A percentile compares a stretch with the other conserved stretches of the same genome.
Conservation (phyloP, 2,329 filamentous ascomycete genomes). For the Penicillium hordei region DNA sequence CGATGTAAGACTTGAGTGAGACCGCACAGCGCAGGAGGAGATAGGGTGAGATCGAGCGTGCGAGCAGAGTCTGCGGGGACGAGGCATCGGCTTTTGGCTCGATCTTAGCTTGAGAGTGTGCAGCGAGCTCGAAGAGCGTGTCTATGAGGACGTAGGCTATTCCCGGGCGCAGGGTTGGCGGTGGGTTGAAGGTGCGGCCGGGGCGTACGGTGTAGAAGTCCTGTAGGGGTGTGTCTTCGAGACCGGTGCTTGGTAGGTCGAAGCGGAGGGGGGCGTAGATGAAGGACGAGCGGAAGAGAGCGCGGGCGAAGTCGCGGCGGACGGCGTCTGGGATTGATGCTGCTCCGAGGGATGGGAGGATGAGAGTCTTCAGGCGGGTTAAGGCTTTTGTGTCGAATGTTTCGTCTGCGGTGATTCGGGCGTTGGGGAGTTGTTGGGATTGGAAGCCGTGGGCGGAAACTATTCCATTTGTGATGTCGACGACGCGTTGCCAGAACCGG, state of each 20-base stretch:
- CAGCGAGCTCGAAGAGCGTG: constrained; percentile 71
- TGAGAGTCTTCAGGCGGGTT: constrained; percentile 61
- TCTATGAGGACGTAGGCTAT: constrained; percentile 81
- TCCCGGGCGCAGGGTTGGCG: constrained; percentile 62
- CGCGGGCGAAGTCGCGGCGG: constrained; percentile 68
- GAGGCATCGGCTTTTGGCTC: background rate
- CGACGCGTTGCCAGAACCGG: constrained; percentile 69
- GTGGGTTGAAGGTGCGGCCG: constrained; percentile 70
- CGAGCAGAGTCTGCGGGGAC: constrained; percentile 57
- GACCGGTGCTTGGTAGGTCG: constrained; percentile 52
- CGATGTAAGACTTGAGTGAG: constrained; percentile 78
- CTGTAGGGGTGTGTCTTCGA: constrained; percentile 55
- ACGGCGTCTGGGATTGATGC: constrained; percentile 64
- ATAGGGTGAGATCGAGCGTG: constrained; percentile 74
- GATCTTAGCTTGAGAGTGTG: constrained; percentile 46
- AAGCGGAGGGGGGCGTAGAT: constrained; percentile 68
- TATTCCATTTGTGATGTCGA: constrained; percentile 67
- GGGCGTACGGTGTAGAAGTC: constrained; percentile 64
- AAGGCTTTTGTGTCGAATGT: constrained; percentile 79
- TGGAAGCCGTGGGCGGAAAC: constrained; percentile 62
- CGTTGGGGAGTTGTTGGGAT: constrained; percentile 42
- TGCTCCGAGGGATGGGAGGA: constrained; percentile 72
- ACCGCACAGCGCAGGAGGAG: constrained; percentile 79
- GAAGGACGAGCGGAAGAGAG: constrained; percentile 78
- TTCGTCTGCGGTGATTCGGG: constrained; percentile 66